Evolutionary conservation across 2,329 filamentous ascomycete species (phyloP).

Genomic region (Zymoseptoria tritici): DNA sequence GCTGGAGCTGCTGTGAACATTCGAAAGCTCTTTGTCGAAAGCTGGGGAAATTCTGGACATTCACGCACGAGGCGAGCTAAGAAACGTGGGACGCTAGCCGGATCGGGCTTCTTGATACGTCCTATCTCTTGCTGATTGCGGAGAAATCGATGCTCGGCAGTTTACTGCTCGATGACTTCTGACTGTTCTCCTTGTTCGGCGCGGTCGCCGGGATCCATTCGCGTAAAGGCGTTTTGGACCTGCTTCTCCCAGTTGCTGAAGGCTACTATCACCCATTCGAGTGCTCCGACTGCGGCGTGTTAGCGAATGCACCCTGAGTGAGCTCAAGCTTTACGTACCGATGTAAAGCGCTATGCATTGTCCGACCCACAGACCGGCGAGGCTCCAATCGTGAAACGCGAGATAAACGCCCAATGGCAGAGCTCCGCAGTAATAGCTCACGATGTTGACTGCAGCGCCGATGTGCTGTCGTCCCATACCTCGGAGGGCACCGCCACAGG

Average conservation of each 20-base stretch:
- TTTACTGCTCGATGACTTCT: background rate
- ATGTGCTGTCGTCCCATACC: constrained; percentile 85
- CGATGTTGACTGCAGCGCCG: constrained; percentile 70
- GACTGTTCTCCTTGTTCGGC: constrained; percentile 29
- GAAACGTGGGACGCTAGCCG: background rate
- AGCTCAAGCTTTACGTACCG: constrained; percentile 27
- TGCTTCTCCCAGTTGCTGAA: constrained; percentile 70
- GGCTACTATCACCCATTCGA: constrained; percentile 75
- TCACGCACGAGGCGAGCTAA: background rate
- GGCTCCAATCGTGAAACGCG: constrained; percentile 78
- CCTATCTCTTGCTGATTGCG: background rate
- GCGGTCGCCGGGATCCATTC: constrained; percentile 52
- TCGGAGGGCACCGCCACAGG: constrained; percentile 70
- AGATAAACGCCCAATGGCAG: constrained; percentile 76
- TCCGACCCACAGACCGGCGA: constrained; percentile 70
- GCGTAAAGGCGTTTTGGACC: constrained; percentile 61
- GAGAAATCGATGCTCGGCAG: background rate
- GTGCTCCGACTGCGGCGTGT: constrained; percentile 46
- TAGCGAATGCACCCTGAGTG: background rate
- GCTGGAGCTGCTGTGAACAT: background rate
- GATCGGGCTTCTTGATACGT: background rate
- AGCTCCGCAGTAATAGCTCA: constrained; percentile 78
- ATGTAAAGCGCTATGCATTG: constrained; percentile 61
- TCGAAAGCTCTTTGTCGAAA: background rate
- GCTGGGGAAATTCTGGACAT: background rate